These are phyloP conservation scores for Pichia sp. DNA, from an alignment of 1,139 yeast species.

Conservation along the genomic window DNA sequence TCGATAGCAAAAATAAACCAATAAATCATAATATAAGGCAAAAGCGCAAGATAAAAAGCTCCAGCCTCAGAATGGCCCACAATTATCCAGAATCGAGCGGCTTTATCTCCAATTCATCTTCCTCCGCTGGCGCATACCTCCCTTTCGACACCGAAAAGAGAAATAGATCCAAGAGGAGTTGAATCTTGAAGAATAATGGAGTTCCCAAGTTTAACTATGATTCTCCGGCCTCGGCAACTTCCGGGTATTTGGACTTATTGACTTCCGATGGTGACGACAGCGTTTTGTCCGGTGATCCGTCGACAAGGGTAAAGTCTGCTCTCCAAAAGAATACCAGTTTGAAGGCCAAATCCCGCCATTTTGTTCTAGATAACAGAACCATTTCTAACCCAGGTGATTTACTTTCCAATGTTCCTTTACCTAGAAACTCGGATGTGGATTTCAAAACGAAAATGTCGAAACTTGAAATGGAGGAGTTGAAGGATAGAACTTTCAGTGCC, in stretches of 20 bases:
- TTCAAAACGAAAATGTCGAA: slow-evolving; percentile 10
- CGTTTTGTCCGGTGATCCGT: slow-evolving; percentile 33
- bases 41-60: neutral
- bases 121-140: neutral
- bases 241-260: slow-evolving; percentile 4
- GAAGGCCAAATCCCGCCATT: slow-evolving; percentile 50
- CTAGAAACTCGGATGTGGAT: slow-evolving; percentile 38
- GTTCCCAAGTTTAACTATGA: neutral
- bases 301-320: neutral
- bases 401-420: slow-evolving; percentile 73
- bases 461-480: slow-evolving; percentile 30
- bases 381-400: slow-evolving; percentile 79
- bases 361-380: slow-evolving; percentile 55
- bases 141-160: neutral
- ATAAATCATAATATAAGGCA: neutral
- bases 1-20: neutral
- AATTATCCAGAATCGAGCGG: neutral
- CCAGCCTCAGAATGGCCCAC: neutral
- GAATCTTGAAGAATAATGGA: neutral
- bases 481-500: slow-evolving; percentile 38
- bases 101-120: neutral
- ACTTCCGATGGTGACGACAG: slow-evolving; percentile 38
- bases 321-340: neutral
- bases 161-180: neutral
- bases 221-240: neutral